Conservation (phyloP, 495 filamentous ascomycete genomes). For the Aspergillus mulundensis region DNA sequence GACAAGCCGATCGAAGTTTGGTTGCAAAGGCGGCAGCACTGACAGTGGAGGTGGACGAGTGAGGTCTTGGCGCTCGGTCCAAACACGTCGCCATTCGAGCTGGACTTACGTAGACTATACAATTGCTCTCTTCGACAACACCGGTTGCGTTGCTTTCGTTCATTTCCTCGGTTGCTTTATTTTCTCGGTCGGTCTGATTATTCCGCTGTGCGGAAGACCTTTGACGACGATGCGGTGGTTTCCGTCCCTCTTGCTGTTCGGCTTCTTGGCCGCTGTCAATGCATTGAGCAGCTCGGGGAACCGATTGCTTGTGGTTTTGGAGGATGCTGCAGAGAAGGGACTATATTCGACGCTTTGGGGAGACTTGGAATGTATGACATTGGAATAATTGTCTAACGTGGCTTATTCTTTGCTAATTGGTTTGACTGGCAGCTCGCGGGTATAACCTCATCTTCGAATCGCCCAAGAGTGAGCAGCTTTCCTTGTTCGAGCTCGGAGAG, state of each 20-base stretch:
- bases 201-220: slow-evolving; percentile 39
- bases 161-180: slow-evolving; percentile 18
- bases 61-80: slow-evolving; percentile 43
- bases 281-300: slow-evolving; percentile 77
- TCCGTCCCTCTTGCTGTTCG: slow-evolving; percentile 62
- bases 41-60: slow-evolving; percentile 5
- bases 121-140: slow-evolving; percentile 18
- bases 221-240: slow-evolving; percentile 66
- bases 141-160: slow-evolving; percentile 15
- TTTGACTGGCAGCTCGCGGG: slow-evolving; percentile 61
- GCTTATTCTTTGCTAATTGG: slow-evolving; percentile 13
- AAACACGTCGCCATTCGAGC: slow-evolving; percentile 47
- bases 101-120: slow-evolving; percentile 1
- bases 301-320: slow-evolving; percentile 80
- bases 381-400: background rate
- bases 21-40: slow-evolving; percentile 30
- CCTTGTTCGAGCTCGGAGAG: slow-evolving; percentile 83
- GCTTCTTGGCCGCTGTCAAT: slow-evolving; percentile 61
- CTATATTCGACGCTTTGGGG: slow-evolving; percentile 77
- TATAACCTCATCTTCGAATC: slow-evolving; percentile 77
- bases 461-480: slow-evolving; percentile 77
- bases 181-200: slow-evolving; percentile 19
- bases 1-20: slow-evolving; percentile 9
- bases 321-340: slow-evolving; percentile 73
- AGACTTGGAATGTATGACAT: slow-evolving; percentile 68